phyloP scores from a whole-genome alignment of 129 eudicot genomes.

The Saussurea involucrata region DNA sequence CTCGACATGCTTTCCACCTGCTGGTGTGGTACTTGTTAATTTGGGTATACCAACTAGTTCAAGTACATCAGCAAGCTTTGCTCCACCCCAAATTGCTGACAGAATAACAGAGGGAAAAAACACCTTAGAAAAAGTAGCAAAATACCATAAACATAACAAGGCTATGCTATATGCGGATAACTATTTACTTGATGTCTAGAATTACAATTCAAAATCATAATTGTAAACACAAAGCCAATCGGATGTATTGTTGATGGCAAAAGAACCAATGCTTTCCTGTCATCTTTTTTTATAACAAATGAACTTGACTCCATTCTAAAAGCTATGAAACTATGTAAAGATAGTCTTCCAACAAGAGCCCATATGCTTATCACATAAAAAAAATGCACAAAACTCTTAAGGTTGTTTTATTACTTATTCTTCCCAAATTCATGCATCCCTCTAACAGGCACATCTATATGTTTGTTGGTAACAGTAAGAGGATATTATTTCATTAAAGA shows the following conservation, averaged over 20 bases:
- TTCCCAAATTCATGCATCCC: slow-evolving; percentile 9
- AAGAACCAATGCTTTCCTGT: neutral
- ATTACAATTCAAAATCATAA: neutral
- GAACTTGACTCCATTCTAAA: neutral
- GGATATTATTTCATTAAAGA: neutral
- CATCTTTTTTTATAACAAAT: neutral
- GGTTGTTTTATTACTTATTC: neutral
- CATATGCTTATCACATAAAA: neutral
- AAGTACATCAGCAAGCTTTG: slow-evolving; percentile 92
- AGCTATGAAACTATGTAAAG: neutral
- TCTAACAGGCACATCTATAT: neutral
- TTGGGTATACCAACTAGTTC: slow-evolving; percentile 82
- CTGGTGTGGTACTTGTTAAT: slow-evolving; percentile 47
- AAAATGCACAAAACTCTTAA: neutral
- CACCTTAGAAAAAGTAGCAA: neutral
- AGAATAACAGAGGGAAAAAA: slow-evolving; percentile 8
- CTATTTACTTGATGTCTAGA: neutral
- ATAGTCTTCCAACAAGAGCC: neutral
- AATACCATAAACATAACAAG: slow-evolving; percentile 1
- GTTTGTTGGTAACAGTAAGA: neutral
- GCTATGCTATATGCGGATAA: neutral
- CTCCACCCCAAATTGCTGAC: slow-evolving; percentile 97
- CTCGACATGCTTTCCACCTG: slow-evolving; percentile 93
- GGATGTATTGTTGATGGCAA: neutral
- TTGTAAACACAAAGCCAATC: neutral